phyloP scores from a whole-genome alignment of 352 stramenopile species.

The Phytophthora hibernalis region DNA sequence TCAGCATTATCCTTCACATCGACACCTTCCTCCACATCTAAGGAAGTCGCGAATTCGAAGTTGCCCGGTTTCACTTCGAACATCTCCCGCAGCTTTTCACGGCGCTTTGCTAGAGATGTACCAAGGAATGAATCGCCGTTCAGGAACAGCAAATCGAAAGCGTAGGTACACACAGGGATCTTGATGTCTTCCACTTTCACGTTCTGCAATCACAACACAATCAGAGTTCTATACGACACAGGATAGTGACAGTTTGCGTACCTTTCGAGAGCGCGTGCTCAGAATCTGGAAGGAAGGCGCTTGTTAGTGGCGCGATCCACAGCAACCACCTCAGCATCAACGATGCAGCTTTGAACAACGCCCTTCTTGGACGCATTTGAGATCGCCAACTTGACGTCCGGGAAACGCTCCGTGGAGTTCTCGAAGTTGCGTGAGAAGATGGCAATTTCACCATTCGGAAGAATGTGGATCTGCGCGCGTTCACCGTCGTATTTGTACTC shows the following conservation, averaged over 20 bases:
- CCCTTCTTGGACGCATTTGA: conserved; percentile 60
- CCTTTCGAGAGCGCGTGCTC: conserved; percentile 96
- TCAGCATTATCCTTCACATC: conserved; percentile 88
- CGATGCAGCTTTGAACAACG: conserved; percentile 92
- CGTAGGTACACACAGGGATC: conserved; percentile 94
- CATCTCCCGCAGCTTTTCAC: conserved; percentile 90
- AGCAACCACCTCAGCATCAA: conserved; percentile 99
- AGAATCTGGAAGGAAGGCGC: conserved; percentile 99
- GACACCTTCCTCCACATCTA: conserved; percentile 89
- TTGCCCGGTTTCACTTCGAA: conserved; percentile 94
- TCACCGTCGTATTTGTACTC: conserved; percentile 99
- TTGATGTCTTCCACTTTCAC: conserved; percentile 92
- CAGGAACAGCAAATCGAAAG: conserved; percentile 99
- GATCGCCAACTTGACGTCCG: conserved; percentile 87
- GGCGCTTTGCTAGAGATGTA: conserved; percentile 89
- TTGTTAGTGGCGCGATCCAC: conserved; percentile 96
- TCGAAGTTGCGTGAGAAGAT: conserved; percentile 99
- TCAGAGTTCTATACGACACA: conserved; percentile 1
- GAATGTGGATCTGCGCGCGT: conserved; percentile 96
- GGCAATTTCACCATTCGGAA: conserved; percentile 88
- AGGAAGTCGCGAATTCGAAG: conserved; percentile 95
- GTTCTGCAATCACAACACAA: conserved; percentile 44
- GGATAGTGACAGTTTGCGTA: conserved; percentile 29
- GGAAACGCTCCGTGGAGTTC: conserved; percentile 98
- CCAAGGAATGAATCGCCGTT: conserved; percentile 96